These are phyloP conservation scores for Pestalotiopsis sp. DNA, from an alignment of 2,329 filamentous ascomycete species.

Conservation along the genomic window DNA sequence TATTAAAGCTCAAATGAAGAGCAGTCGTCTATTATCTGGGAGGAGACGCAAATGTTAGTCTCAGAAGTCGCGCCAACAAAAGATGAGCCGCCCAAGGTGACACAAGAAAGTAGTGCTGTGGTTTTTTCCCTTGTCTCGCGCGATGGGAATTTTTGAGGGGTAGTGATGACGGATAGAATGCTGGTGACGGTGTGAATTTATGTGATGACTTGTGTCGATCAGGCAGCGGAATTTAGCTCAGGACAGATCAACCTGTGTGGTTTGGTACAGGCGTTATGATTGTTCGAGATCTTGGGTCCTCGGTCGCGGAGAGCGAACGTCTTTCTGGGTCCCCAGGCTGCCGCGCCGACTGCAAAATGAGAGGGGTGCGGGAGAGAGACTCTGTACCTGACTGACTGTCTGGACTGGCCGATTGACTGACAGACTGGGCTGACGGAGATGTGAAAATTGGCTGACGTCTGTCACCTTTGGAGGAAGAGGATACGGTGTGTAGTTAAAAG, in stretches of 20 bases:
- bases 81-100: background rate
- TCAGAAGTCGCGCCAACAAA: background rate
- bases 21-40: slow-evolving; percentile 4
- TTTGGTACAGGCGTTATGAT: slow-evolving; percentile 15
- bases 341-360: slow-evolving; percentile 3
- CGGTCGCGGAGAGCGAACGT: background rate
- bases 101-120: background rate
- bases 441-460: slow-evolving; percentile 12
- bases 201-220: background rate
- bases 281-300: slow-evolving; percentile 5
- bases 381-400: slow-evolving; percentile 5
- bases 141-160: background rate
- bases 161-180: background rate
- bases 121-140: background rate
- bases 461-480: slow-evolving; percentile 1
- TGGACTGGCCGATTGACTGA: background rate
- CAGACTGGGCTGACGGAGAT: slow-evolving; percentile 5
- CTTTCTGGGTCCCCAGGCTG: slow-evolving; percentile 14
- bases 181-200: background rate
- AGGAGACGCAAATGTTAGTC: slow-evolving; percentile 3
- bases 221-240: slow-evolving; percentile 12
- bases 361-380: slow-evolving; percentile 4
- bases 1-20: slow-evolving; percentile 17
- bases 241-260: slow-evolving; percentile 16
- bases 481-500: slow-evolving; percentile 8